Percentiles rank a stretch among this genome's conserved stretches.
Conservation (phyloP, 2,329 filamentous ascomycete genomes). For the Paracoccidioides brasiliensis region DNA sequence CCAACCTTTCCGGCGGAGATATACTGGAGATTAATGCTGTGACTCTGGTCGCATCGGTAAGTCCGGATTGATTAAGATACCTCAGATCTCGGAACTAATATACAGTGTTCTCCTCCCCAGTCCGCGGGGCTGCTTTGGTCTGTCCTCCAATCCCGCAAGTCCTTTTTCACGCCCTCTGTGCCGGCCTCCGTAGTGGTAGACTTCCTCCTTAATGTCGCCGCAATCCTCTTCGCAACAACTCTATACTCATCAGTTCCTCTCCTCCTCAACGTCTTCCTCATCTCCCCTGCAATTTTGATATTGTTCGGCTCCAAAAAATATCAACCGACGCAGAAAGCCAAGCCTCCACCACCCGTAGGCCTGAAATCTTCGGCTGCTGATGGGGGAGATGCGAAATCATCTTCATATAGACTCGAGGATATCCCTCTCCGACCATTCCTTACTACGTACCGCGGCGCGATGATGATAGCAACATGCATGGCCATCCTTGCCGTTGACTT, state of each 20-base stretch:
- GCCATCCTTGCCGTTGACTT: constrained; percentile 98
- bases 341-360: constrained; percentile 18
- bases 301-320: constrained; percentile 31
- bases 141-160: constrained; percentile 67
- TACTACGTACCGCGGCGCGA: constrained; percentile 77
- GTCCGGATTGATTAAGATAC: constrained; percentile 17
- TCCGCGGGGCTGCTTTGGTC: constrained; percentile 78
- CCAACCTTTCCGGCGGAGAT: constrained; percentile 70
- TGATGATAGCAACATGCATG: constrained; percentile 81
- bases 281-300: constrained; percentile 56
- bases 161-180: constrained; percentile 68
- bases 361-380: constrained; percentile 13
- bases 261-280: constrained; percentile 59
- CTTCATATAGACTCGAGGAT: constrained; percentile 28
- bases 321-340: constrained; percentile 22
- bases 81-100: not conserved
- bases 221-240: constrained; percentile 72
- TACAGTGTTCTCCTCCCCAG: constrained; percentile 33
- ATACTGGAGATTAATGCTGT: constrained; percentile 79
- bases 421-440: constrained; percentile 83
- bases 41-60: constrained; percentile 71
- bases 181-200: constrained; percentile 58
- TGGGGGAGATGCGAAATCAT: constrained; percentile 8
- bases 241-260: constrained; percentile 65
- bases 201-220: constrained; percentile 74